phyloP scores from a whole-genome alignment of 2,329 filamentous ascomycete genomes.

The Sporothrix brasiliensis region DNA sequence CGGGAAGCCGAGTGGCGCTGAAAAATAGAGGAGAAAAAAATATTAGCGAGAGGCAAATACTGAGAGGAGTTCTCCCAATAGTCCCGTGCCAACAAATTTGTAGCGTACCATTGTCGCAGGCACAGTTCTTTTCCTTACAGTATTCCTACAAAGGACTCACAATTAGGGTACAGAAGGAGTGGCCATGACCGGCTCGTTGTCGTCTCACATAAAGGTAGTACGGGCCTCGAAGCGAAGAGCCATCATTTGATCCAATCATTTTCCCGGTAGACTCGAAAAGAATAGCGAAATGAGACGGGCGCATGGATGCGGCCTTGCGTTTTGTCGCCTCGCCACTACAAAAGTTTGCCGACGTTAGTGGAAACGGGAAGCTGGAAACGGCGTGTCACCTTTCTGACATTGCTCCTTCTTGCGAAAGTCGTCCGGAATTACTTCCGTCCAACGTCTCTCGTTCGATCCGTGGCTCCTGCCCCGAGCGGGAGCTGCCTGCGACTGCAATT shows the following conservation, averaged over 20 bases:
- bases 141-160: neutral
- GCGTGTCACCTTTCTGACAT: neutral
- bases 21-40: neutral
- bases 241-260: neutral
- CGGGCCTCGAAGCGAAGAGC: neutral
- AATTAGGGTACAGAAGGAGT: neutral
- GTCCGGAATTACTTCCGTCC: neutral
- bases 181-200: neutral
- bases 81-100: neutral
- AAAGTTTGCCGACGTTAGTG: neutral
- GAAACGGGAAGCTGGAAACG: conserved; percentile 12
- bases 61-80: neutral
- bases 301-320: neutral
- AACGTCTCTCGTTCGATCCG: neutral
- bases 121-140: neutral
- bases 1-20: conserved; percentile 11
- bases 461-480: neutral
- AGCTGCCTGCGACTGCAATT: neutral
- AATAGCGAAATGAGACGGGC: neutral
- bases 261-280: neutral
- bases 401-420: neutral
- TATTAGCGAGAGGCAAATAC: neutral
- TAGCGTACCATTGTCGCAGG: too few relatives aligned
- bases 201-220: neutral
- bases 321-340: conserved; percentile 2